Conservation (phyloP, 2,329 filamentous ascomycete species). For the Colletotrichum australisinense region DNA sequence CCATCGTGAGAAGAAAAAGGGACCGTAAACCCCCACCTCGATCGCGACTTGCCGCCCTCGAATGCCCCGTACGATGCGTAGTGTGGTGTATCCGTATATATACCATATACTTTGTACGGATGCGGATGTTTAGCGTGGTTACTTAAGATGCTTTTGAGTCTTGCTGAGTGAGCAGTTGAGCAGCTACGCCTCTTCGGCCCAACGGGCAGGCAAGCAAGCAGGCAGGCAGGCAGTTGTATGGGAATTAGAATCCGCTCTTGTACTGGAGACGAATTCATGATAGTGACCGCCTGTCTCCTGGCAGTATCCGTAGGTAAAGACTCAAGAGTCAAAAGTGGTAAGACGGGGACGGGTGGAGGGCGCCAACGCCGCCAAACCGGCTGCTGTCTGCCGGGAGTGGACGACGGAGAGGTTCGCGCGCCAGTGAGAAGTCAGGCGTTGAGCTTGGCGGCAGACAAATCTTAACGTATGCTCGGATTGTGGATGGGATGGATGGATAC, state of each 20-base stretch:
- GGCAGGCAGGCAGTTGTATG: neutral
- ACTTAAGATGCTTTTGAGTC: neutral
- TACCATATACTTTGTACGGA: too few relatives aligned
- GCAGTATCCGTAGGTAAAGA: neutral
- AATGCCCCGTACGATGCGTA: neutral
- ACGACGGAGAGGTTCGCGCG: constrained; percentile 10
- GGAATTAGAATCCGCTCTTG: constrained; percentile 23
- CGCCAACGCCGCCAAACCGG: constrained; percentile 33
- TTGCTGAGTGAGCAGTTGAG: neutral
- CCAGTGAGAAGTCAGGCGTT: constrained; percentile 23
- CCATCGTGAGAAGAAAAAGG: constrained; percentile 9
- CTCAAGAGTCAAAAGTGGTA: neutral
- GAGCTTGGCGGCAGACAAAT: constrained; percentile 11
- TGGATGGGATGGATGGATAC: too few relatives aligned
- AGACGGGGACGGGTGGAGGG: neutral
- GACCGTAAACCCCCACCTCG: constrained; percentile 1
- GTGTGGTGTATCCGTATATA: neutral
- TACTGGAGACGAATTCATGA: constrained; percentile 18
- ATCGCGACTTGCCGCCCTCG: neutral
- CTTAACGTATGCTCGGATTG: neutral
- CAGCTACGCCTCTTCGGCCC: neutral
- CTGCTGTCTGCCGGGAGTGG: constrained; percentile 33
- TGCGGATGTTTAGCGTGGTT: neutral
- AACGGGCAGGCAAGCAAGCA: neutral
- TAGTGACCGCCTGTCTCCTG: neutral